Base-by-base conservation (phyloP, 345 rosid genomes). In the Limnanthes douglasii region DNA sequence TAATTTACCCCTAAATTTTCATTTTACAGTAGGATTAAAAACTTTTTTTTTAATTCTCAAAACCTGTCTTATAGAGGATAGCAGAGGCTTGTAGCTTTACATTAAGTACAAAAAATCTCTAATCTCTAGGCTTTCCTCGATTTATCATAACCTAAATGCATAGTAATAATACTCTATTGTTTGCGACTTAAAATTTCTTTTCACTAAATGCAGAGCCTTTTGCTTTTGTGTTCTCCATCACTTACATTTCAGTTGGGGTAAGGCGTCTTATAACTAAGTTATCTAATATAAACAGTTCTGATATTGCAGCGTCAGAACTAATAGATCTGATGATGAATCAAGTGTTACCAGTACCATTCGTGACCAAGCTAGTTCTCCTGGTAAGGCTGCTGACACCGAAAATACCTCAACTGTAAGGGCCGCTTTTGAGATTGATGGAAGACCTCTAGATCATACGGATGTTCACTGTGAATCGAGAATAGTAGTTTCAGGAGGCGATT, bases 251-350 rank as follows among this genome's bases (percentile, higher is more conserved):
- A 25, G 16, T 8, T 24, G 17, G 21, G 35, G 23, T 15, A 55
- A 45, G 25, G 37, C 28, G 45, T 58, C 37, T 12, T 48, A 11
- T 12, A 24, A 16, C 34, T 45, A 16, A 27, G 26, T 16, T 15
- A 31, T 27, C 31, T 51, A 50, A 51, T 17, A 21, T 39, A 31
- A 9, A 32, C 41, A 2, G 24, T 12, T 31, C 43, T 53, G 53
- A 15, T 48, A 53, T 41, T 37, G 16, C 67, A 72, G 79, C 39
- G 2, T 48, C 23, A 35, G 48, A 48, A 14, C 33, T 36, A 79
- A 70, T 29, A 84, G 58, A 57, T 80, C 75, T 13, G 94, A 77
- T 57, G 94, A 84, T 54, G 94, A 90, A 39, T 66, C 62, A 32
- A 57, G 72, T 44, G 39, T 44, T 48, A 50, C 67, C 29, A 77